phyloP scores from a whole-genome alignment of 805 yeast species.

The Cyberlindnera euphorbiiphila region DNA sequence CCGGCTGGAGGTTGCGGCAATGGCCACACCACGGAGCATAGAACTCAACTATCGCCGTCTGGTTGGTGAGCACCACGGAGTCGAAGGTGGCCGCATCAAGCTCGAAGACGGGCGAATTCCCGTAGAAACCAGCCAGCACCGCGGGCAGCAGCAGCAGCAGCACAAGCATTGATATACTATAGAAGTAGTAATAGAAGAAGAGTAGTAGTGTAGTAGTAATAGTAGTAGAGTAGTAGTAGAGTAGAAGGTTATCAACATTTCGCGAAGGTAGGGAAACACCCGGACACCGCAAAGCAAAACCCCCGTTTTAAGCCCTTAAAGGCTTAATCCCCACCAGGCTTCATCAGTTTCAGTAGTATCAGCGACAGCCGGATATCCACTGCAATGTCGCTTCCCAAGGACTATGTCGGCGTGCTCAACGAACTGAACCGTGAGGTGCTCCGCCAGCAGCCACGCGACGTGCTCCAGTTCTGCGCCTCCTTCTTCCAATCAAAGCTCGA shows the following conservation, averaged over 20 bases:
- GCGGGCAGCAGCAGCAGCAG: neutral
- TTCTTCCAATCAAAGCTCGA: conserved; percentile 63
- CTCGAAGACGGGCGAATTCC: conserved; percentile 45
- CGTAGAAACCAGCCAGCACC: conserved; percentile 20
- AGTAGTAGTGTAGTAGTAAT: too few relatives aligned
- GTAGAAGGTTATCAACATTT: too few relatives aligned
- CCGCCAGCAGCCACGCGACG: conserved; percentile 57
- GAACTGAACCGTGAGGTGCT: conserved; percentile 57
- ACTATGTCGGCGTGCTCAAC: conserved; percentile 51
- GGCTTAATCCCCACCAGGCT: too few relatives aligned
- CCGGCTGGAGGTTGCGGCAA: conserved; percentile 69
- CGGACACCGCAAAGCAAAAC: too few relatives aligned
- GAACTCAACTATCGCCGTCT: conserved; percentile 80
- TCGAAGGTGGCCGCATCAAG: conserved; percentile 57
- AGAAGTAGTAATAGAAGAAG: too few relatives aligned
- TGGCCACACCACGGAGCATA: conserved; percentile 99
- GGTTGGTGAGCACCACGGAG: conserved; percentile 61
- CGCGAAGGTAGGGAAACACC: too few relatives aligned
- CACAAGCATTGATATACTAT: too few relatives aligned
- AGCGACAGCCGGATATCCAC: neutral
- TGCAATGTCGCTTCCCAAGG: conserved; percentile 34
- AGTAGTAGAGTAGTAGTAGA: too few relatives aligned
- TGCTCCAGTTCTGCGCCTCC: conserved; percentile 72
- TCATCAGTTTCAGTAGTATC: too few relatives aligned
- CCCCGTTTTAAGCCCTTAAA: too few relatives aligned